Conservation (phyloP, 805 yeast species). For the Kodamaea kaohsiungensis region DNA sequence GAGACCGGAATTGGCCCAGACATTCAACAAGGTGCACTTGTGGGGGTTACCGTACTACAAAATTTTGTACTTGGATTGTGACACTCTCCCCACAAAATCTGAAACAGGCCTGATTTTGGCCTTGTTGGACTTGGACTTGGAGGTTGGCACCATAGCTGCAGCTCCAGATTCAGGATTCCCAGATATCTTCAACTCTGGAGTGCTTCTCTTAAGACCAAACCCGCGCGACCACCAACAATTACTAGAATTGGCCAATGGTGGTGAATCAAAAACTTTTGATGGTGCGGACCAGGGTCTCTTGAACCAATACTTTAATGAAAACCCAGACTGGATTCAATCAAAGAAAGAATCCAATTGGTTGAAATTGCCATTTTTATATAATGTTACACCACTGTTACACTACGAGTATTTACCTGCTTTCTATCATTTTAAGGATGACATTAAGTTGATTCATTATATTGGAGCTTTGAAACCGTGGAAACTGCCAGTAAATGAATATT, state of each 20-base stretch:
- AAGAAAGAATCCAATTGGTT: slow-evolving; percentile 52
- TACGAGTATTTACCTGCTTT: slow-evolving; percentile 78
- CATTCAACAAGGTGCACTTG: slow-evolving; percentile 56
- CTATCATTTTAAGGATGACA: slow-evolving; percentile 44
- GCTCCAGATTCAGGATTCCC: slow-evolving; percentile 91
- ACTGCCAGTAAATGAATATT: slow-evolving; percentile 13
- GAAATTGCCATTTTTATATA: slow-evolving; percentile 75
- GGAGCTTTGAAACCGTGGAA: slow-evolving; percentile 65
- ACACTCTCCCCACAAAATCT: slow-evolving; percentile 47
- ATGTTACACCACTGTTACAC: slow-evolving; percentile 67
- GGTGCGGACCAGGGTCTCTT: slow-evolving; percentile 93
- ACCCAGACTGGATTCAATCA: slow-evolving; percentile 41
- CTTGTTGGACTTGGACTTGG: slow-evolving; percentile 27
- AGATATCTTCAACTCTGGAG: slow-evolving; percentile 83
- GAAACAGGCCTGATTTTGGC: slow-evolving; percentile 23
- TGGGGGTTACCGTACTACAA: slow-evolving; percentile 54
- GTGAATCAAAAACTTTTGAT: slow-evolving; percentile 53
- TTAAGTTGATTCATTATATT: slow-evolving; percentile 65
- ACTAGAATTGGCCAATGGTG: slow-evolving; percentile 19
- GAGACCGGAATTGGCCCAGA: slow-evolving; percentile 54
- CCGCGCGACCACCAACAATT: slow-evolving; percentile 43
- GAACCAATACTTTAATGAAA: slow-evolving; percentile 64
- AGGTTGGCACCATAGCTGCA: slow-evolving; percentile 43
- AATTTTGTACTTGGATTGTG: slow-evolving; percentile 65
- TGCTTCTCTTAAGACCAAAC: slow-evolving; percentile 61